phyloP scores from a whole-genome alignment of 306 rosid genomes.

The Prunus persica region Prunus_persica_NCBIv2 NC_034010.1:6896001-6896500 shows the following conservation, averaged over 20 bases:
- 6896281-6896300: neutral
- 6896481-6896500: too few species aligned
- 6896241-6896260: neutral
- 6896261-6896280: neutral
- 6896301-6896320: neutral
- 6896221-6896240: neutral
- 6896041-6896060: neutral
- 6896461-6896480: too few species aligned
- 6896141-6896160: neutral
- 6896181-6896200: neutral
- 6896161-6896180: neutral
- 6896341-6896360: neutral
- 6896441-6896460: neutral
- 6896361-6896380: neutral
- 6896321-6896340: neutral
- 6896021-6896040: neutral
- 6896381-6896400: neutral
- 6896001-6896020: constrained; percentile 23
- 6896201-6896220: neutral
- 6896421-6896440: neutral
- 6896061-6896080: neutral
- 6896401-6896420: neutral
- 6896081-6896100: neutral
- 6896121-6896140: neutral
- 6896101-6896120: neutral